Conservation (phyloP, 176 grass and related monocot genomes). For the Zoysia pacifica region DNA sequence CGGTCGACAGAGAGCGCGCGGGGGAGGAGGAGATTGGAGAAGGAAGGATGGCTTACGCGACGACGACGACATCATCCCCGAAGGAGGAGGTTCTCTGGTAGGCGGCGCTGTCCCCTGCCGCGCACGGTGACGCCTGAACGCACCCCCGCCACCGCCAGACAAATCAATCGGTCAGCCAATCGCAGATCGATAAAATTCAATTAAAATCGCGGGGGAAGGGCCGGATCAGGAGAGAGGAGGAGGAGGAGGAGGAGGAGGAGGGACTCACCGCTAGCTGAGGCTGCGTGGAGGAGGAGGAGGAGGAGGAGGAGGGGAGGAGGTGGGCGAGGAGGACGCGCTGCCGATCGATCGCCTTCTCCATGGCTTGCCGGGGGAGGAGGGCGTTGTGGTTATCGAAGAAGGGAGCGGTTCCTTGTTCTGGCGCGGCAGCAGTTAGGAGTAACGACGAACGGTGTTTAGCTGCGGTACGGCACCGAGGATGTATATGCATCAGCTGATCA, state of each 20-base stretch:
- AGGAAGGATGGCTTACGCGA: constrained; percentile 58
- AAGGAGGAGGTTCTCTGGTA: constrained; percentile 75
- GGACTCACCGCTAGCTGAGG: constrained; percentile 26
- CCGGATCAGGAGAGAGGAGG: not conserved
- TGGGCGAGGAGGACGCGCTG: constrained; percentile 85
- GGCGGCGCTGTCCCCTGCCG: constrained; percentile 88
- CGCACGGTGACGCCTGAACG: constrained; percentile 70
- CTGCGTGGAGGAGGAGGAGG: constrained; percentile 23
- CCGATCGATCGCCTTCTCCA: constrained; percentile 93
- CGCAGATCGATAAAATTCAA: not conserved
- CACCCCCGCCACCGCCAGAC: not conserved
- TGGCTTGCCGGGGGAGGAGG: not conserved
- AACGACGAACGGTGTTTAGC: too few relatives aligned
- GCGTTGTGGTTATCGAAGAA: not conserved
- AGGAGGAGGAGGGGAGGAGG: constrained; percentile 55
- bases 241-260: not conserved
- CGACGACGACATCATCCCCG: constrained; percentile 86
- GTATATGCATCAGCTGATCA: too few relatives aligned
- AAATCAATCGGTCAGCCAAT: not conserved
- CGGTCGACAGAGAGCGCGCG: not conserved
- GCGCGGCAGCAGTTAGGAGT: too few relatives aligned
- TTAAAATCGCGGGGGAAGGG: not conserved
- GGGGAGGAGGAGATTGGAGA: too few relatives aligned
- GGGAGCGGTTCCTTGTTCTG: too few relatives aligned
- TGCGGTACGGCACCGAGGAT: too few relatives aligned